These are phyloP conservation scores for Cadophora sp. DNA, from an alignment of 2,329 filamentous ascomycete genomes.

Conservation along the genomic window DNA sequence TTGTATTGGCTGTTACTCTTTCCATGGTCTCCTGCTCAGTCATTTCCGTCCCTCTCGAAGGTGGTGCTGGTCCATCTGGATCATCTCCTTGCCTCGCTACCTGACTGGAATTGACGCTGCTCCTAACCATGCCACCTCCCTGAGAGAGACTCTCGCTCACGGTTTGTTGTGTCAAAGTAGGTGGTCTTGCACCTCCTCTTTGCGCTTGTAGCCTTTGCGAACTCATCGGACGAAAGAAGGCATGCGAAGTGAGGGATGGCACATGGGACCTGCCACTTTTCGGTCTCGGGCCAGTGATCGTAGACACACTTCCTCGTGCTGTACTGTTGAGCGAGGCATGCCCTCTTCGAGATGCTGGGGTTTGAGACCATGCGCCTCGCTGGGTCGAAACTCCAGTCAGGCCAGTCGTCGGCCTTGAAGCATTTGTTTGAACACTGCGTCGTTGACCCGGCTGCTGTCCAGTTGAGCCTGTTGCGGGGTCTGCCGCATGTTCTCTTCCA, in stretches of 20 bases:
- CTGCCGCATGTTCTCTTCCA: constrained; percentile 51
- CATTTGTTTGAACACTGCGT: constrained; percentile 50
- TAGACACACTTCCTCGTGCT: constrained; percentile 47
- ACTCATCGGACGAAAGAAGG: constrained; percentile 97
- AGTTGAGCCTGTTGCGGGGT: constrained; percentile 45
- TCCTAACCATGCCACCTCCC: constrained; percentile 54
- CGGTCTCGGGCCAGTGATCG: constrained; percentile 58
- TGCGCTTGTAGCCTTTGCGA: constrained; percentile 94
- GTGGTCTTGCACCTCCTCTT: constrained; percentile 64
- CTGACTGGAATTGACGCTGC: constrained; percentile 63
- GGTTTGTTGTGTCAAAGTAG: constrained; percentile 44
- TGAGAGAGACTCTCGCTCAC: constrained; percentile 52
- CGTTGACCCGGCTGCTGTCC: constrained; percentile 46
- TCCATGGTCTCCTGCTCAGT: constrained; percentile 78
- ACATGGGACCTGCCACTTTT: constrained; percentile 85
- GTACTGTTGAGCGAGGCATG: constrained; percentile 40
- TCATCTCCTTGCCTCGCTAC: constrained; percentile 50
- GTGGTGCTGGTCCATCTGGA: constrained; percentile 63
- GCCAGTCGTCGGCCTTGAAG: constrained; percentile 62
- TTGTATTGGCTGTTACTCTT: constrained; percentile 75
- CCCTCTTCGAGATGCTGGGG: constrained; percentile 61
- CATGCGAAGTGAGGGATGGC: constrained; percentile 84
- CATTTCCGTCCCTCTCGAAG: constrained; percentile 81
- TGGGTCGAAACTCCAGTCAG: constrained; percentile 60
- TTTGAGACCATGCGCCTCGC: constrained; percentile 56